Base-by-base conservation (phyloP, 306 rosid genomes). In the Quercus mongolica region DNA sequence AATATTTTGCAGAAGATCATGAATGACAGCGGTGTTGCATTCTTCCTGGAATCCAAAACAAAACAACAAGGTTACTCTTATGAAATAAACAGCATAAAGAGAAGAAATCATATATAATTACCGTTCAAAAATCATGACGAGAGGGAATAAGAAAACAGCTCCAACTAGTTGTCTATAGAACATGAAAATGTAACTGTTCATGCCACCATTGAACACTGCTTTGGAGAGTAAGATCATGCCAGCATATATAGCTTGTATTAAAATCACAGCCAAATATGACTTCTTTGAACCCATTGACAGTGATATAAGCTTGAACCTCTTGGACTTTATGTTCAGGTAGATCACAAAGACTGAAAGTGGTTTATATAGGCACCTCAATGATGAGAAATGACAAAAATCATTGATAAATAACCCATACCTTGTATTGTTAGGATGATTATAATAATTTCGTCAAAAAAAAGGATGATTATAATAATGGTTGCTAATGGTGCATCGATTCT, bases 171-270 rank as follows among this genome's bases (percentile, higher is more conserved):
- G 93, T 78, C 91, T 83, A 58, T 89, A 87, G 61, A 85, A 87
- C 61, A 81, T 82, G 68, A 87, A 89, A 51, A 89, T 84, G 19
- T 11, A 82, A 4, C 80, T 69, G 51, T 82, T 87, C 88, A 83
- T 87, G 38, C 94, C 94, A 0, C 28, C 73, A 17, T 88, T 87
- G 14, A 91, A 82, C 28, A 72, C 94, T 0, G 97, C 88, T 73
- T 89, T 91, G 3, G 91, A 79, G 63, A 91, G 65, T 78, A 89
- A 76, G 56, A 83, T 81, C 85, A 88, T 74, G 13, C 90, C 91
- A 0, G 94, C 71, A 72, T 69, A 89, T 69, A 87, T 86, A 14
- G 83, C 15, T 76, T 89, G 97, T 20, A 82, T 72, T 20, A 82
- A 35, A 71, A 89, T 13, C 79, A 81, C 82, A 57, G 81, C 89